Conservation (phyloP, 495 filamentous ascomycete species). For the Chaetomium fimeti region DNA sequence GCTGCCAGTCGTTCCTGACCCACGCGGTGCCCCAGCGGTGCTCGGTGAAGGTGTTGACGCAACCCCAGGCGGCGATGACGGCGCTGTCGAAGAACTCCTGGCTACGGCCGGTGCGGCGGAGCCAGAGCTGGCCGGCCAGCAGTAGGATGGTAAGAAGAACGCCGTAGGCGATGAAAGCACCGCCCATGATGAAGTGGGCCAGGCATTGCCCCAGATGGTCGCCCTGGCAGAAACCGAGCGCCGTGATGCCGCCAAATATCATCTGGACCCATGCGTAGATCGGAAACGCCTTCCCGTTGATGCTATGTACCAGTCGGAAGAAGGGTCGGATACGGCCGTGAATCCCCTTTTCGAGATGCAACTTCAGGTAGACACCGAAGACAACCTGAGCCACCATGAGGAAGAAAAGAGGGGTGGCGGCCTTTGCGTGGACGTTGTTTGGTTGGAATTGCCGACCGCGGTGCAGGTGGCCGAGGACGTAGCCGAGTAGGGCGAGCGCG, state of each 20-base stretch:
- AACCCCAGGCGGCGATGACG: slow-evolving; percentile 90
- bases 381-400: slow-evolving; percentile 73
- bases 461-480: slow-evolving; percentile 88
- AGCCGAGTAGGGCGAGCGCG: slow-evolving; percentile 73
- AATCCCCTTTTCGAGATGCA: slow-evolving; percentile 82
- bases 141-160: slow-evolving; percentile 83
- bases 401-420: slow-evolving; percentile 76
- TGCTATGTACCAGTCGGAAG: slow-evolving; percentile 70
- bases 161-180: slow-evolving; percentile 92
- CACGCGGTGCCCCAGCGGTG: slow-evolving; percentile 88
- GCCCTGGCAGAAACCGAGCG: slow-evolving; percentile 87
- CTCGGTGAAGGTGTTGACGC: slow-evolving; percentile 97
- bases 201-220: slow-evolving; percentile 92
- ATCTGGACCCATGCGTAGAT: slow-evolving; percentile 91
- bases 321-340: slow-evolving; percentile 72
- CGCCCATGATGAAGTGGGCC: slow-evolving; percentile 98
- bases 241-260: slow-evolving; percentile 92
- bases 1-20: slow-evolving; percentile 95
- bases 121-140: slow-evolving; percentile 83
- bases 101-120: slow-evolving; percentile 77
- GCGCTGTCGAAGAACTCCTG: slow-evolving; percentile 97
- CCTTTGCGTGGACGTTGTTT: slow-evolving; percentile 74
- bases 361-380: slow-evolving; percentile 81
- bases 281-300: slow-evolving; percentile 84
- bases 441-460: slow-evolving; percentile 81